Conservation (phyloP, 441 rosid species). For the Euphorbia schlechtendalii region DNA sequence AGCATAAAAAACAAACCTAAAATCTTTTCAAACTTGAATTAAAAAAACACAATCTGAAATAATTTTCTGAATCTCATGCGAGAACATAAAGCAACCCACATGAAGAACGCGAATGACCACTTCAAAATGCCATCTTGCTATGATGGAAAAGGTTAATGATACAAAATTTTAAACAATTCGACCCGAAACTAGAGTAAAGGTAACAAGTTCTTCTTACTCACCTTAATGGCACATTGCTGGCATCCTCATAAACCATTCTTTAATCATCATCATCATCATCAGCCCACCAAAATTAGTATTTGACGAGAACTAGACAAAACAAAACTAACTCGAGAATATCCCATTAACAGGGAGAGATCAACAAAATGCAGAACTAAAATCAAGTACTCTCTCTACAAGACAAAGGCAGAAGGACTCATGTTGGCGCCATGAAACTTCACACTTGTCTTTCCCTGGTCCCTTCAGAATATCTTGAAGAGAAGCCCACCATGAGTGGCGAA, state of each 20-base stretch:
- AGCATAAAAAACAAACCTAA: too few species aligned
- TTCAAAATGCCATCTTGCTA: background rate
- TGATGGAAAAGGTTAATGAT: background rate
- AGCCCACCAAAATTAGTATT: constrained; percentile 10
- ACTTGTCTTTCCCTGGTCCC: background rate
- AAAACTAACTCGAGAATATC: constrained; percentile 8
- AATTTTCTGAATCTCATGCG: too few species aligned
- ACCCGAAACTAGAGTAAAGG: background rate
- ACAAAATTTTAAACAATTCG: constrained; percentile 7
- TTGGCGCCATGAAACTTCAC: background rate
- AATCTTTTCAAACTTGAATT: too few species aligned
- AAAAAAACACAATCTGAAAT: too few species aligned
- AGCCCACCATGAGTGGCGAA: constrained; percentile 79
- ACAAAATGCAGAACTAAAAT: constrained; percentile 1
- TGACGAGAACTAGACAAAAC: constrained; percentile 8
- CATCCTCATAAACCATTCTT: constrained; percentile 5
- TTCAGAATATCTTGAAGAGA: constrained; percentile 53
- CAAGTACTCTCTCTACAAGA: constrained; percentile 9
- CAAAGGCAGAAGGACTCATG: background rate
- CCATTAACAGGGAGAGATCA: constrained; percentile 11
- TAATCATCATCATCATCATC: constrained; percentile 9
- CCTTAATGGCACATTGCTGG: background rate
- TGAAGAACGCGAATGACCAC: background rate
- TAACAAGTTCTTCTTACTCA: background rate
- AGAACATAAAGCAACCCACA: too few species aligned